These are phyloP conservation scores for Ambrosiella cleistominuta DNA, from an alignment of 2,329 filamentous ascomycete species.

Conservation along the genomic window DNA sequence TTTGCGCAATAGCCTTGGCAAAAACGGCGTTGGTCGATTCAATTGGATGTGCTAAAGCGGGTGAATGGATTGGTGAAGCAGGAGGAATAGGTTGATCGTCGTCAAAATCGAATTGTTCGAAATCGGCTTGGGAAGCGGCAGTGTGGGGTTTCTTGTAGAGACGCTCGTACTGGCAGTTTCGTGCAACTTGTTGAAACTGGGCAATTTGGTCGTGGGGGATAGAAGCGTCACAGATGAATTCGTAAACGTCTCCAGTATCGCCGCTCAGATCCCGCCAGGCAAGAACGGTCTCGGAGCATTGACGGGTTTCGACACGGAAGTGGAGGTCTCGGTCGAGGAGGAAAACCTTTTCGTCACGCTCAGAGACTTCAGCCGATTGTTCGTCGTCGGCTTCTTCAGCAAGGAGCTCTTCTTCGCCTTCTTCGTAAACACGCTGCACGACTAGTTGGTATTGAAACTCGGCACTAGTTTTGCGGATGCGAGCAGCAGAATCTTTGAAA, in stretches of 20 bases:
- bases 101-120: conserved; percentile 66
- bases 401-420: conserved; percentile 83
- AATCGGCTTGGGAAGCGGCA: conserved; percentile 63
- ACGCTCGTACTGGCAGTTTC: conserved; percentile 93
- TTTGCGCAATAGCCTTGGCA: conserved; percentile 29
- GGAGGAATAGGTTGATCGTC: conserved; percentile 45
- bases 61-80: conserved; percentile 44
- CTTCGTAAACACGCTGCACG: conserved; percentile 88
- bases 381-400: conserved; percentile 76
- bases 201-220: conserved; percentile 53
- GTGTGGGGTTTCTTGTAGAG: conserved; percentile 72
- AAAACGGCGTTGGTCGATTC: conserved; percentile 41
- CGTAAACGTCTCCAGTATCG: conserved; percentile 86
- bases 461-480: conserved; percentile 80
- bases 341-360: conserved; percentile 95
- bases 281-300: conserved; percentile 67
- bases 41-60: conserved; percentile 35
- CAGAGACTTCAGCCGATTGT: conserved; percentile 51
- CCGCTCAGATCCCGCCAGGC: conserved; percentile 93
- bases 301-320: conserved; percentile 67
- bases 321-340: conserved; percentile 82
- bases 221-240: conserved; percentile 80
- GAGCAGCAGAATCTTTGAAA: conserved; percentile 89
- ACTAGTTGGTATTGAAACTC: conserved; percentile 97
- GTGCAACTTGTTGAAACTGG: conserved; percentile 64